Evolutionary conservation across 164 flowering plant genomes (phyloP).

Genomic region (Echeveria elegans): DNA sequence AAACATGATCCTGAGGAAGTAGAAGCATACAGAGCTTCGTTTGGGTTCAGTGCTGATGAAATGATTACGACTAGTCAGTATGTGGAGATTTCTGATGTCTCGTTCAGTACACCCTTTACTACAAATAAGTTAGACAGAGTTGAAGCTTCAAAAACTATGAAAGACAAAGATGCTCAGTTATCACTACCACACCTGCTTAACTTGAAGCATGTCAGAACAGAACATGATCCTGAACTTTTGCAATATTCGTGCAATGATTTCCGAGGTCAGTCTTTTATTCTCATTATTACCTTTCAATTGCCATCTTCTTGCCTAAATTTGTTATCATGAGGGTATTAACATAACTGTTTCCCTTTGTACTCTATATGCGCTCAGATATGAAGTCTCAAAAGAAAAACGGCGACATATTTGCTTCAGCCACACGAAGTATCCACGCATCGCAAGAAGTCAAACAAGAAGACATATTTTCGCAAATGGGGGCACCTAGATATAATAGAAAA

Average conservation of each 20-base stretch:
- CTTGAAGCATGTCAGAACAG: conserved; percentile 15
- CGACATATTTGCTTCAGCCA: conserved; percentile 22
- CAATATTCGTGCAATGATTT: conserved; percentile 20
- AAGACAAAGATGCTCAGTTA: conserved; percentile 17
- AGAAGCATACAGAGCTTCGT: conserved; percentile 95
- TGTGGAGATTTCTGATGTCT: conserved; percentile 76
- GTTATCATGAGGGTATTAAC: background rate
- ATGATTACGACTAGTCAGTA: conserved; percentile 63
- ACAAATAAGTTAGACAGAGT: conserved; percentile 22
- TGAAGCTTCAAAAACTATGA: conserved; percentile 18
- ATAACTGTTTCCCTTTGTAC: background rate
- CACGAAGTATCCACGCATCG: conserved; percentile 15
- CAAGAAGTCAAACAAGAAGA: conserved; percentile 39
- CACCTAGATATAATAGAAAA: conserved; percentile 35
- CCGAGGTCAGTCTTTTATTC: conserved; percentile 31
- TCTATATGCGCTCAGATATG: conserved; percentile 25
- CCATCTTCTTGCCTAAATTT: background rate
- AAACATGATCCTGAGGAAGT: conserved; percentile 83
- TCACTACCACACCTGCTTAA: conserved; percentile 18
- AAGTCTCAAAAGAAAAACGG: conserved; percentile 21
- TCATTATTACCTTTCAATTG: background rate
- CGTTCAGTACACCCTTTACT: conserved; percentile 60
- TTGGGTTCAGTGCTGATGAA: conserved; percentile 99
- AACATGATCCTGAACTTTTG: conserved; percentile 11
- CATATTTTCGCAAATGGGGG: conserved; percentile 44